These are phyloP conservation scores for Kurtzmaniella fragi DNA, from an alignment of 805 yeast genomes.

Conservation along the genomic window DNA sequence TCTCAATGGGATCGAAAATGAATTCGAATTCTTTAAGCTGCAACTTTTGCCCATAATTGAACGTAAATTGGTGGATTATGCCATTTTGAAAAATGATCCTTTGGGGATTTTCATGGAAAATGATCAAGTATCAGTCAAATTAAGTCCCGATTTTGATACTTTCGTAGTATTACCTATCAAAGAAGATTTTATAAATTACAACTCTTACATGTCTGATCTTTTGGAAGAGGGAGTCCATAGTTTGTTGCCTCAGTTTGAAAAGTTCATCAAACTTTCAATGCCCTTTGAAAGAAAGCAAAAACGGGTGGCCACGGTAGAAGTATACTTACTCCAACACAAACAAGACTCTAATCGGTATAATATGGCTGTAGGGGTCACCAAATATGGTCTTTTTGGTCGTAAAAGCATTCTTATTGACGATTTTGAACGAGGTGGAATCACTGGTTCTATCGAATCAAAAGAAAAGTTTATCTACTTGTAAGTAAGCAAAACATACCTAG, in stretches of 20 bases:
- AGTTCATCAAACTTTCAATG: constrained; percentile 30
- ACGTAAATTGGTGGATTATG: constrained; percentile 20
- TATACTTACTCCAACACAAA: constrained; percentile 20
- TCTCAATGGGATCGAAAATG: constrained; percentile 30
- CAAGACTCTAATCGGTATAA: constrained; percentile 1
- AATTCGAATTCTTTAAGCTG: constrained; percentile 28
- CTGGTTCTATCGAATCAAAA: background rate
- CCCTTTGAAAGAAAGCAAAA: constrained; percentile 23
- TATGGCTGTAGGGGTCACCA: background rate
- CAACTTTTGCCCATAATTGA: constrained; percentile 24
- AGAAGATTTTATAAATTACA: constrained; percentile 1
- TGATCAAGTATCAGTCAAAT: constrained; percentile 25
- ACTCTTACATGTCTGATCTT: background rate
- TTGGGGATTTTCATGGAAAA: constrained; percentile 19
- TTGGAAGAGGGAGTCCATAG: background rate
- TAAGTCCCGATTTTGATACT: constrained; percentile 20
- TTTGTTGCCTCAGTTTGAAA: constrained; percentile 2
- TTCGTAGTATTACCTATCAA: constrained; percentile 14
- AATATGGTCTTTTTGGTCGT: background rate
- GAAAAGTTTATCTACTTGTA: background rate
- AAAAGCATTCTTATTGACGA: background rate
- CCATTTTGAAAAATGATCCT: constrained; percentile 11
- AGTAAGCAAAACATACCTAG: too few relatives aligned
- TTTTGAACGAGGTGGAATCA: constrained; percentile 1
- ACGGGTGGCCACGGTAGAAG: constrained; percentile 29